Evolutionary conservation across 345 rosid species (phyloP).

Genomic region (Linum tenue): DNA sequence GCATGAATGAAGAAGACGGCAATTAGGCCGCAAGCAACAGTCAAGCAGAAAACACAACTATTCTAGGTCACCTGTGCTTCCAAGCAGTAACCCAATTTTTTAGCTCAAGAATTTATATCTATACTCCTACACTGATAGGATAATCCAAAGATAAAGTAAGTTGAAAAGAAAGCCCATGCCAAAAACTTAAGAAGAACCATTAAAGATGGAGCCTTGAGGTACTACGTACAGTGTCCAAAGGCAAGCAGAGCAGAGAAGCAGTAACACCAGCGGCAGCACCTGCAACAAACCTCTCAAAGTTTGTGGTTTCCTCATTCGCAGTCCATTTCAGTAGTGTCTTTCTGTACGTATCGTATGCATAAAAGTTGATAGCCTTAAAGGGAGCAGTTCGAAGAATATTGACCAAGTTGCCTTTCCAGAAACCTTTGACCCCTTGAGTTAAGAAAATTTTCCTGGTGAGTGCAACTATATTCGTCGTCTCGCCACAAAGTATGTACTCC

Average conservation of each 20-base stretch:
- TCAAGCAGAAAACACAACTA: neutral
- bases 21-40: neutral
- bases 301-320: constrained; percentile 63
- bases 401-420: constrained; percentile 89
- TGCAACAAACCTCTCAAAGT: constrained; percentile 80
- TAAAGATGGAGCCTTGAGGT: neutral
- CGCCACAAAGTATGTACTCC: constrained; percentile 75
- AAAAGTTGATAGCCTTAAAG: constrained; percentile 87
- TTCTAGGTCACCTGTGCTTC: neutral
- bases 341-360: constrained; percentile 79
- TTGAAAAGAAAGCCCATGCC: neutral
- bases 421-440: constrained; percentile 66
- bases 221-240: constrained; percentile 82
- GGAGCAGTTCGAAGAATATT: constrained; percentile 95
- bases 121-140: no score
- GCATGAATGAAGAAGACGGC: neutral
- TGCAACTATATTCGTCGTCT: constrained; percentile 50
- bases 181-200: neutral
- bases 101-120: neutral
- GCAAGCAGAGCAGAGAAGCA: constrained; percentile 80
- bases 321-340: constrained; percentile 49
- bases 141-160: neutral
- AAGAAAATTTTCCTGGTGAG: constrained; percentile 52
- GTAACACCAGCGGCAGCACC: constrained; percentile 97
- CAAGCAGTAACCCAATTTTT: neutral